Base-by-base conservation (phyloP, 2,329 filamentous ascomycete species). In the Dendrostoma leiphaemia region DNA sequence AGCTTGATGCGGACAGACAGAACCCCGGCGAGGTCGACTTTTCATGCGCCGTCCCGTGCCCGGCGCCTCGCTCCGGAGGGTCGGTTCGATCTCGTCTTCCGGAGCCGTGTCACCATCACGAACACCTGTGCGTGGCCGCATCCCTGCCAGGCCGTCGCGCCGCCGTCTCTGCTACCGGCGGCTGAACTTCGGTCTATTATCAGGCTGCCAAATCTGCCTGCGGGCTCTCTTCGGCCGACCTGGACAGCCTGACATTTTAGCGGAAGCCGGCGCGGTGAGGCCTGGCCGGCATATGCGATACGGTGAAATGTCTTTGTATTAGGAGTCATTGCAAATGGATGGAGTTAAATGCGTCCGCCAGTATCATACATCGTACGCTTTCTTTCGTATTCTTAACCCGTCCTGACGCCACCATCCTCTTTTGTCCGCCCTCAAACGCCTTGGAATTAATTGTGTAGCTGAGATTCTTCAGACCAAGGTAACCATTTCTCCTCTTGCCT, bases 161-260 rank as follows among this genome's bases (percentile, higher is more conserved):
- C 55, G 55, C 31, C 50, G 54, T 43, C 31, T 32, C 46, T 46
- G 37, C 32, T 47, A 24, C 54, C 54, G 51, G 38, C 51, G 54
- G 54, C 40, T 56, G 32, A 56, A 49, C 54, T 28, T 56, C 54
- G 54, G 54, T 24, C 28, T 19, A 35, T 46, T 12, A 7, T 34
- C 28, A n/a, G 5, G 29, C 35, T 6, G 17, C 6, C 41, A 19
- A 24, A 17, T 9, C 32, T 26, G 31, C 10, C 21, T 45, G 32
- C n/a, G 41, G 28, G 37, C 40, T 28, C 31, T 49, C 38, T 46
- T 12, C 46, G 38, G 40, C 23, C 8, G 17, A 23, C 34, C 31
- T 19, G 17, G 28, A n/a, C n/a, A n/a, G 29, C 10, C 17, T n/a
- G 17, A 46, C 13, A 17, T 6, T 29, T 9, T 19, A 34, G 3